phyloP scores from a whole-genome alignment of 75 land plant genomes.

The Pinus tabuliformis region DNA sequence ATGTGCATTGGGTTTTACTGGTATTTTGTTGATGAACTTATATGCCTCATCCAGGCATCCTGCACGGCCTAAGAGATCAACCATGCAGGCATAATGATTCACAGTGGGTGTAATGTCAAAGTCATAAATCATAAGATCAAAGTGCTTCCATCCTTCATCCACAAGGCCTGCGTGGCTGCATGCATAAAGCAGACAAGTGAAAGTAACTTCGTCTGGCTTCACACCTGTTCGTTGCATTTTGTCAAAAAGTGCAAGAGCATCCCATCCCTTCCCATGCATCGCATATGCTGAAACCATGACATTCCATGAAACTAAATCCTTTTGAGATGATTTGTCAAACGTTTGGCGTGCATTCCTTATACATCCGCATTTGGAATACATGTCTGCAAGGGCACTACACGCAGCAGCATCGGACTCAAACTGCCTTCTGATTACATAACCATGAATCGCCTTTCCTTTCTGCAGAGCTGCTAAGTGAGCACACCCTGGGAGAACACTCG shows the following conservation, averaged over 20 bases:
- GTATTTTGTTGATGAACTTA: slow-evolving; percentile 5
- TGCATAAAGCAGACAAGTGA: slow-evolving; percentile 13
- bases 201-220: slow-evolving; percentile 22
- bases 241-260: slow-evolving; percentile 4
- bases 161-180: slow-evolving; percentile 15
- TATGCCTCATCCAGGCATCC: slow-evolving; percentile 10
- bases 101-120: slow-evolving; percentile 2
- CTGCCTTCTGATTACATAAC: slow-evolving; percentile 10
- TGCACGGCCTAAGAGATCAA: slow-evolving; percentile 11
- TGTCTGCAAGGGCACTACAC: slow-evolving; percentile 23
- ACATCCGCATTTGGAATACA: slow-evolving; percentile 52
- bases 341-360: slow-evolving; percentile 1
- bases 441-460: slow-evolving; percentile 39
- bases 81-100: slow-evolving; percentile 15
- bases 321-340: slow-evolving; percentile 13
- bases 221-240: slow-evolving; percentile 22
- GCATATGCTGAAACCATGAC: slow-evolving; percentile 24
- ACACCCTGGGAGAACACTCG: slow-evolving; percentile 34
- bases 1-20: neutral
- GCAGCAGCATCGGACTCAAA: slow-evolving; percentile 9
- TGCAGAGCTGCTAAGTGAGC: slow-evolving; percentile 16
- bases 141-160: slow-evolving; percentile 12
- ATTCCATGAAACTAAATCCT: slow-evolving; percentile 28
- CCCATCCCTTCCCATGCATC: slow-evolving; percentile 2
- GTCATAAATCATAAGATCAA: slow-evolving; percentile 8